A percentile compares a stretch with the other conserved stretches of the same genome.
These are phyloP conservation scores for Limonium bicolor DNA, from an alignment of 148 eudicot species.

Conservation along the genomic window DNA sequence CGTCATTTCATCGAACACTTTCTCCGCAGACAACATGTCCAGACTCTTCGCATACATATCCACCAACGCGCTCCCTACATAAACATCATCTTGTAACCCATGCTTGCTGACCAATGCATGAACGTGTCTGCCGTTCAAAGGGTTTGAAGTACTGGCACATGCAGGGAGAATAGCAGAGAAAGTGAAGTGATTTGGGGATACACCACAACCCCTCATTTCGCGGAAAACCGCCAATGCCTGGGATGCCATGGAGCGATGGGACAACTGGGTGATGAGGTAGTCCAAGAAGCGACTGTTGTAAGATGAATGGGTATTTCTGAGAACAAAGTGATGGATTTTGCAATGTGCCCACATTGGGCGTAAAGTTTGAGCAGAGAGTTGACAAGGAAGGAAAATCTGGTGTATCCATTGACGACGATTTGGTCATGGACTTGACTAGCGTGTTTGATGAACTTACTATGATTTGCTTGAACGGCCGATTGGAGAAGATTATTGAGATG, in stretches of 20 bases:
- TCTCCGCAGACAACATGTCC: slow-evolving; percentile 17
- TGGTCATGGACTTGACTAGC: slow-evolving; percentile 38
- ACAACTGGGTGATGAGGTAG: slow-evolving; percentile 31
- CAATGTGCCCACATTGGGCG: slow-evolving; percentile 25
- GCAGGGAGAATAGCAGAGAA: slow-evolving; percentile 35
- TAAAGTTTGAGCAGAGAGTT: slow-evolving; percentile 30
- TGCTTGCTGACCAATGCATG: slow-evolving; percentile 29
- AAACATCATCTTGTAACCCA: slow-evolving; percentile 27
- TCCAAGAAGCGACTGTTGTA: slow-evolving; percentile 32
- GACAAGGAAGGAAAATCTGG: slow-evolving; percentile 24
- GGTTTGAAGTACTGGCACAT: slow-evolving; percentile 17
- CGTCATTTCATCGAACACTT: slow-evolving; percentile 31
- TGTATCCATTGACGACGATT: slow-evolving; percentile 16
- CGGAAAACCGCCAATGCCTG: slow-evolving; percentile 21
- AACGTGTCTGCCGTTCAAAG: slow-evolving; percentile 23
- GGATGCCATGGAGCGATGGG: slow-evolving; percentile 11
- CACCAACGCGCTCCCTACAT: slow-evolving; percentile 35
- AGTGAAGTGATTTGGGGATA: slow-evolving; percentile 34
- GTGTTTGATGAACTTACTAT: slow-evolving; percentile 15
- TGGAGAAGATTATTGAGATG: slow-evolving; percentile 27
- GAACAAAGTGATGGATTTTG: slow-evolving; percentile 18
- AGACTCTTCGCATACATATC: slow-evolving; percentile 34
- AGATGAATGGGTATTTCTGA: slow-evolving; percentile 13
- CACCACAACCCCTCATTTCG: slow-evolving; percentile 23
- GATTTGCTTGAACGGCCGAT: slow-evolving; percentile 13